These are phyloP conservation scores for Collybia nuda DNA, from an alignment of 768 basidiomycete species.

Conservation along the genomic window DNA sequence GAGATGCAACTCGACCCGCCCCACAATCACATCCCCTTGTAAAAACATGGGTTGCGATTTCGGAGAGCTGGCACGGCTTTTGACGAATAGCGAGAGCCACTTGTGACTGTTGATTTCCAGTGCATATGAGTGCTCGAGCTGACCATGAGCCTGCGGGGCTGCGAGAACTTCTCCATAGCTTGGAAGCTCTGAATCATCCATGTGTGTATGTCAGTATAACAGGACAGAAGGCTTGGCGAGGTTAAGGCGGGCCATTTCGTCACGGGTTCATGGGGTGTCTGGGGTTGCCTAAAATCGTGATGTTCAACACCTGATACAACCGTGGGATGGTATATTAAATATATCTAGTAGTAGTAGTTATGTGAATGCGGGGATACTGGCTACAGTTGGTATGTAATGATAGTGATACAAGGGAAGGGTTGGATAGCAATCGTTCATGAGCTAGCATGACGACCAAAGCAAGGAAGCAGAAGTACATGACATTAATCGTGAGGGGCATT, in stretches of 20 bases:
- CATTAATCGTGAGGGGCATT: slow-evolving; percentile 7
- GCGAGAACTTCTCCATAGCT: slow-evolving; percentile 11
- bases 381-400: slow-evolving; percentile 1
- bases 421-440: slow-evolving; percentile 11
- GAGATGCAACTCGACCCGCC: slow-evolving; percentile 50
- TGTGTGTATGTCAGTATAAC: background rate
- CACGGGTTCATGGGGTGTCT: background rate
- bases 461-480: background rate
- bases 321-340: background rate
- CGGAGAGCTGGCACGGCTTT: slow-evolving; percentile 40
- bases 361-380: slow-evolving; percentile 1
- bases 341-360: slow-evolving; percentile 3
- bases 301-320: too few species aligned
- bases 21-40: slow-evolving; percentile 48
- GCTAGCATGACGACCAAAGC: slow-evolving; percentile 15
- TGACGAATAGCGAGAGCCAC: slow-evolving; percentile 50
- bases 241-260: too few species aligned
- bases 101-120: slow-evolving; percentile 45
- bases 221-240: too few species aligned
- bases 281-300: slow-evolving; percentile 3
- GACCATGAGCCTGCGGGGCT: background rate
- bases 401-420: slow-evolving; percentile 11
- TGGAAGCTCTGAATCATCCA: slow-evolving; percentile 16
- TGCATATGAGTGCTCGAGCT: slow-evolving; percentile 33
- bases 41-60: slow-evolving; percentile 43